phyloP scores from a whole-genome alignment of 1,139 yeast genomes.

The Kluyveromyces sp. region DNA sequence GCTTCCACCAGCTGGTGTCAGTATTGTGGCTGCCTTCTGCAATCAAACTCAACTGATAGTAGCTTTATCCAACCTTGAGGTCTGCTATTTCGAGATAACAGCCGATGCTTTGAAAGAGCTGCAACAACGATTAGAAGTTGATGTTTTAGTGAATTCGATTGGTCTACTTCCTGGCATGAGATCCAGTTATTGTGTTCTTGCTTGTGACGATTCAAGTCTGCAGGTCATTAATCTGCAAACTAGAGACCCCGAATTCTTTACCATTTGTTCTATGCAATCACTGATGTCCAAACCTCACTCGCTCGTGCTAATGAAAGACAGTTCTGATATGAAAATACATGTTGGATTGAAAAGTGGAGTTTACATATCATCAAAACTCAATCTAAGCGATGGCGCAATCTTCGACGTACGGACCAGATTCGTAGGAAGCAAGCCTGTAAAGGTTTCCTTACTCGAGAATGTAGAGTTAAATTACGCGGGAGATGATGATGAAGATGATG shows the following conservation, averaged over 20 bases:
- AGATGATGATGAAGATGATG: conserved; percentile 27
- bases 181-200: conserved; percentile 59
- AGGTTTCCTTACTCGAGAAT: conserved; percentile 35
- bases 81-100: conserved; percentile 74
- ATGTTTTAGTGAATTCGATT: conserved; percentile 46
- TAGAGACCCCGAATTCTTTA: conserved; percentile 53
- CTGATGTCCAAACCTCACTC: conserved; percentile 53
- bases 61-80: conserved; percentile 63
- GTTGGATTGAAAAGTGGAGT: conserved; percentile 81
- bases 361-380: conserved; percentile 57
- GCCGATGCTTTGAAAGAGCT: conserved; percentile 62
- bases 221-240: conserved; percentile 53
- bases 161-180: conserved; percentile 48
- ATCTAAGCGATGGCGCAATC: conserved; percentile 54
- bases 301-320: conserved; percentile 31
- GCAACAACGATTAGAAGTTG: conserved; percentile 53
- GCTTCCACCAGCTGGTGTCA: conserved; percentile 78
- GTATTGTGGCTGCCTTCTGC: conserved; percentile 51
- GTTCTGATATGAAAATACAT: conserved; percentile 42
- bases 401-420: conserved; percentile 66
- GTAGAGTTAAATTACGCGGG: conserved; percentile 19
- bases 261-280: conserved; percentile 58
- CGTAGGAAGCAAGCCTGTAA: conserved; percentile 61
- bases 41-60: conserved; percentile 64
- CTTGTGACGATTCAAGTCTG: conserved; percentile 64